Base-by-base conservation (phyloP, 805 yeast species). In the Candida maesae region DNA sequence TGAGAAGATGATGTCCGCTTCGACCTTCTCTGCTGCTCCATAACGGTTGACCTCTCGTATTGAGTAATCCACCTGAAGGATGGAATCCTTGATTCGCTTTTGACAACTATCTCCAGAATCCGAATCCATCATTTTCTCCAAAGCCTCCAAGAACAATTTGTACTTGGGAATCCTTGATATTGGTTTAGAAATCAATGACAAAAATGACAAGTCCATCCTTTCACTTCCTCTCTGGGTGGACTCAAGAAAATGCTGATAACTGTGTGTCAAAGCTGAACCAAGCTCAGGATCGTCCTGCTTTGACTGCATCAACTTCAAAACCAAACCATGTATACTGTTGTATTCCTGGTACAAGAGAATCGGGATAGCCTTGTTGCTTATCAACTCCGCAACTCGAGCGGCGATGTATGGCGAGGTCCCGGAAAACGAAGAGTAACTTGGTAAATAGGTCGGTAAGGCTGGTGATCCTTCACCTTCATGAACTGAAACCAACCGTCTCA, bases 121-220 rank as follows among this genome's bases (percentile, higher is more conserved):
- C 14, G 45, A 48, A 2, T 52, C 45, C 1, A 65, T 54, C 32
- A 60, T 51, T 27, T 66, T 63, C 8, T 55, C 38, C 29, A 73
- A 47, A 1, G 73, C 60, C 23, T 72, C 74, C n/a, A 75, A 47
- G n/a, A 78, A 65, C 26, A 78, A 59, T 39, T 69, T 65, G 51
- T 78, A 78, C 47, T 76, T 74, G 3, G 71, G 57, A 8, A 74
- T 61, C 46, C 84, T 57, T 30, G 71, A 58, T 10, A 76, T 63
- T 3, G 85, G 84, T 56, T 68, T 70, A 49, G 76, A 79, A 21
- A 75, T 57, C 46, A 79, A 63, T 0, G 83, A 77, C 7, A 57
- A 51, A 36, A 79, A 75, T 5, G 83, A 71, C 20, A 77, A 61
- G 53, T 79, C 85, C 51, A 67, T 41, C 16, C 49, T 45, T 4